Evolutionary conservation across 345 rosid genomes (phyloP), one percentile per base, ranked within the genome.

Genomic region (Dipteronia sinensis): DNA sequence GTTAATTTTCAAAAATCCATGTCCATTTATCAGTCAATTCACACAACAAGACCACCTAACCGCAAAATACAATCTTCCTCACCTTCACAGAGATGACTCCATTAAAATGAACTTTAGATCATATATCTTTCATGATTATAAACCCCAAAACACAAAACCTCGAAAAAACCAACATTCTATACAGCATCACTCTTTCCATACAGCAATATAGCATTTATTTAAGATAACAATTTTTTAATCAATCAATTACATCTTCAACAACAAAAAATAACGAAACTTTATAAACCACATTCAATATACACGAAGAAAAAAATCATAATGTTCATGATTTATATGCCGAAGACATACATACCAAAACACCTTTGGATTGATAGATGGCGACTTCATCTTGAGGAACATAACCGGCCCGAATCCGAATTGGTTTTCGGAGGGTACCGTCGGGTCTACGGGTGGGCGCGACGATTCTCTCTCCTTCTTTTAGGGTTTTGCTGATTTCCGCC

Each of bases 401-500:
- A n/a, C 94, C 94, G 25, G 98, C 97, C 72, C 98, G 95, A 83
- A 96, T 90, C 82, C 87, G 85, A 65, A 96, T 87, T 71, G 98
- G 93, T 82, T 94, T 94, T 4, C 97, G 88, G 77, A 90, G 89
- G 13, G 94, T 90, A n/a, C 98, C 97, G 82, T 96, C 97, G 58
- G 99, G 97, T 80, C 98, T 86, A 61, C 92, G 86, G 16, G 90
- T 90, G 15, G 99, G 99, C 29, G 90, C 98, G 64, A 96, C 47
- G 73, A 94, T 87, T 62, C 98, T 85, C 82, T 96, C 99, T n/a
- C 99, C 98, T 85, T 92, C 97, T 84, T 94, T 96, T 82, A 92
- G 94, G 92, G 87, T 92, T 91, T 91, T 86, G 89, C 91, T 86
- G 49, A 90, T 75, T 84, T 94, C 98, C 55, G 88, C 90, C 94